These are phyloP conservation scores for Taiozyma sp. DNA, from an alignment of 1,139 yeast species.

Conservation along the genomic window DNA sequence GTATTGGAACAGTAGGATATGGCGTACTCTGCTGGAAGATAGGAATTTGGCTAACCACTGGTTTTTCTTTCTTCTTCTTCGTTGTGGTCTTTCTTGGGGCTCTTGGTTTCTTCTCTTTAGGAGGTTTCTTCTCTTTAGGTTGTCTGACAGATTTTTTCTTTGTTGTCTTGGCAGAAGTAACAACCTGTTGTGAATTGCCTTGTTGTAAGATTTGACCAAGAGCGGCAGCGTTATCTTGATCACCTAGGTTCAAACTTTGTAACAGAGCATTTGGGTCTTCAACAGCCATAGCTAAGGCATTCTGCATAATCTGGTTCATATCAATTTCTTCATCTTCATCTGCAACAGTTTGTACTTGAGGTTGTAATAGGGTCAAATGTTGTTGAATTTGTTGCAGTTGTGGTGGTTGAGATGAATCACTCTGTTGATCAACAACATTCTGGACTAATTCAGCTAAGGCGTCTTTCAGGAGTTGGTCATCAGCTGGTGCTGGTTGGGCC, in stretches of 20 bases:
- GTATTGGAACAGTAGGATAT: constrained; percentile 17
- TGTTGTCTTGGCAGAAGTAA: constrained; percentile 11
- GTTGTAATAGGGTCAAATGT: background rate
- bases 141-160: constrained; percentile 16
- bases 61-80: constrained; percentile 22
- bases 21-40: constrained; percentile 18
- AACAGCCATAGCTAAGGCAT: constrained; percentile 68
- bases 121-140: constrained; percentile 22
- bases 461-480: constrained; percentile 19
- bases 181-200: constrained; percentile 1
- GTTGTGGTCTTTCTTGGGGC: constrained; percentile 20
- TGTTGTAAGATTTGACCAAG: constrained; percentile 17
- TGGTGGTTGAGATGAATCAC: constrained; percentile 6
- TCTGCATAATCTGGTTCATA: constrained; percentile 64
- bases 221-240: constrained; percentile 9
- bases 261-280: constrained; percentile 55
- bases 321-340: constrained; percentile 37
- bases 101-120: constrained; percentile 23
- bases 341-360: background rate
- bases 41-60: constrained; percentile 19
- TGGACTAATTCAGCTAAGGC: constrained; percentile 36
- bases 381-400: constrained; percentile 1
- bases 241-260: constrained; percentile 41
- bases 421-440: constrained; percentile 30
- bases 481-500: background rate